phyloP scores from a whole-genome alignment of 495 filamentous ascomycete species.

The Penicillium malachiteum region DNA sequence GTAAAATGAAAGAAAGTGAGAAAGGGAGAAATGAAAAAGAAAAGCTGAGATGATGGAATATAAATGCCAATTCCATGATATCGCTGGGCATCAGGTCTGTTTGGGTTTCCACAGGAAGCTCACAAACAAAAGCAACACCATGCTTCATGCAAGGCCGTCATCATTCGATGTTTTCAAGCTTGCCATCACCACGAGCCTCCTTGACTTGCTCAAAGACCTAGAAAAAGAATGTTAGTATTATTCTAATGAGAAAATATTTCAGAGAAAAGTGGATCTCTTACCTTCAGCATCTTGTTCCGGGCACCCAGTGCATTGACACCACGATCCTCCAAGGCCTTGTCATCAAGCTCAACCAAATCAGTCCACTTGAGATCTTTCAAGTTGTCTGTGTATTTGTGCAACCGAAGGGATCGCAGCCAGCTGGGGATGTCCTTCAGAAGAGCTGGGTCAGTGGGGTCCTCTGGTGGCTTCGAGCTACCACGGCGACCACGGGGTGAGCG shows the following conservation, averaged over 20 bases:
- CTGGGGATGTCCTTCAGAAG: conserved; percentile 93
- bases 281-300: conserved; percentile 97
- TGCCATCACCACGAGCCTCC: conserved; percentile 70
- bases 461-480: conserved; percentile 94
- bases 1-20: conserved; percentile 4
- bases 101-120: conserved; percentile 6
- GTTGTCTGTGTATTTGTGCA: conserved; percentile 99
- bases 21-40: conserved; percentile 13
- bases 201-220: conserved; percentile 93
- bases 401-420: conserved; percentile 90
- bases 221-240: conserved; percentile 1
- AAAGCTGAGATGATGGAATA: conserved; percentile 16
- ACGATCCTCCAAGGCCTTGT: conserved; percentile 87
- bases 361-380: conserved; percentile 96
- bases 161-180: conserved; percentile 48
- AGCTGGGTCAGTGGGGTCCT: conserved; percentile 90
- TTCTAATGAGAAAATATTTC: background rate
- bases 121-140: conserved; percentile 8
- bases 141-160: conserved; percentile 15
- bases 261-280: conserved; percentile 31
- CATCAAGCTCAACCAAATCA: conserved; percentile 88
- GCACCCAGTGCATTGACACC: conserved; percentile 96
- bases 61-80: conserved; percentile 19
- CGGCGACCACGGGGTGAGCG: conserved; percentile 89
- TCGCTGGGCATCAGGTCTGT: conserved; percentile 15